These are phyloP conservation scores for Linderniella brevidens DNA, from an alignment of 257 asterid species.

Conservation along the genomic window DNA sequence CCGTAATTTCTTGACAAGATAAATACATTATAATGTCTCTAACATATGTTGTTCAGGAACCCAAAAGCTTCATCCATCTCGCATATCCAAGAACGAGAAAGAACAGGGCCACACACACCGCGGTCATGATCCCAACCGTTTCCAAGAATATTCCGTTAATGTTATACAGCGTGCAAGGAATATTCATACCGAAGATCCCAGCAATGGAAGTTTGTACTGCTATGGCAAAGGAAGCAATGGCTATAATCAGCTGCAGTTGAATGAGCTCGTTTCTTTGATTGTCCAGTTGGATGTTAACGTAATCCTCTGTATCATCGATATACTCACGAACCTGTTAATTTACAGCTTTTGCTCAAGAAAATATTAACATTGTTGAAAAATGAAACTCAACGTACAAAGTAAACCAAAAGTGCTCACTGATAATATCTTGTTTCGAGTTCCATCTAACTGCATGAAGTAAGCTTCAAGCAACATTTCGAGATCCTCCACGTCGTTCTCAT, in stretches of 20 bases:
- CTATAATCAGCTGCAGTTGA: constrained; percentile 46
- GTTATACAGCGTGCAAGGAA: constrained; percentile 4
- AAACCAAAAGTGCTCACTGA: constrained; percentile 43
- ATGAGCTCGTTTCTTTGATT: constrained; percentile 60
- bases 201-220: constrained; percentile 23
- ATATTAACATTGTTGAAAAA: background rate
- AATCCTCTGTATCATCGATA: constrained; percentile 63
- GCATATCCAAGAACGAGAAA: constrained; percentile 3
- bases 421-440: constrained; percentile 88
- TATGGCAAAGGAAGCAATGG: constrained; percentile 50
- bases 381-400: background rate
- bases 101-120: background rate
- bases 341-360: background rate
- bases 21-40: too few species aligned
- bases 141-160: constrained; percentile 1
- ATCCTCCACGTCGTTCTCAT: constrained; percentile 83
- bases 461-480: constrained; percentile 98
- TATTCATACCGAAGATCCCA: constrained; percentile 9
- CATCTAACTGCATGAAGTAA: constrained; percentile 93
- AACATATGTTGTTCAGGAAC: constrained; percentile 2
- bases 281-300: constrained; percentile 64
- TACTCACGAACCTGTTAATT: constrained; percentile 27
- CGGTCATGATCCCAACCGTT: constrained; percentile 1
- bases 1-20: too few species aligned
- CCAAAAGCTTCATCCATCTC: constrained; percentile 7